A percentile compares a stretch with the other conserved stretches of the same genome.
These are phyloP conservation scores for Aspergillus diversus DNA, from an alignment of 495 filamentous ascomycete genomes.

Conservation along the genomic window DNA sequence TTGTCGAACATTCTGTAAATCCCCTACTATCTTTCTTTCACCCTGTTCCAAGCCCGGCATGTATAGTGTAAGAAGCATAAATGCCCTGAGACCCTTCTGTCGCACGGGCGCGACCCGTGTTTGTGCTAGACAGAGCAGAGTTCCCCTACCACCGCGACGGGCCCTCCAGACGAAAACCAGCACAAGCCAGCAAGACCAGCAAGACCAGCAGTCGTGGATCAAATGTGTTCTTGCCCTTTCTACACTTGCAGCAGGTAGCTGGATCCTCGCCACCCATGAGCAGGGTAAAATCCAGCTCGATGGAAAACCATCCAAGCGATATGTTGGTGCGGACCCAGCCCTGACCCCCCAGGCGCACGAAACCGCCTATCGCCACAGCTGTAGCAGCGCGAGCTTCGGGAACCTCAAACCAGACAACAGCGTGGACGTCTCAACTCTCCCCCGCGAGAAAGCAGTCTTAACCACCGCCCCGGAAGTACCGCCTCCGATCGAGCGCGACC, in stretches of 20 bases:
- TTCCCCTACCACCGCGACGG: not conserved
- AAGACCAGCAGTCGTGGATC: not conserved
- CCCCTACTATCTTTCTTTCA: not conserved
- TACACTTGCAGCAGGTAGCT: not conserved
- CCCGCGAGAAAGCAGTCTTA: conserved; percentile 19
- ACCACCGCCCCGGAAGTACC: conserved; percentile 25
- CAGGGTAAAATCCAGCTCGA: not conserved
- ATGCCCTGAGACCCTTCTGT: not conserved
- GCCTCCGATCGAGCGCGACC: conserved; percentile 21
- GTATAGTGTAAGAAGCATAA: not conserved
- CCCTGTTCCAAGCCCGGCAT: not conserved
- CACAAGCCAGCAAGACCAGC: not conserved
- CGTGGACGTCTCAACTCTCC: not conserved
- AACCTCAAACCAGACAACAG: not conserved
- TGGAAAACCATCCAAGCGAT: not conserved
- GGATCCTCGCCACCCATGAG: not conserved
- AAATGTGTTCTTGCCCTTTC: not conserved
- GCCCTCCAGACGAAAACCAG: not conserved
- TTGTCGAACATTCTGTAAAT: no score
- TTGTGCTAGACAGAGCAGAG: not conserved
- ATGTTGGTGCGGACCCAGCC: not conserved
- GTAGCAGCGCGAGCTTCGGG: no score
- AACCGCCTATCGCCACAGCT: no score
- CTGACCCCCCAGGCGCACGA: not conserved
- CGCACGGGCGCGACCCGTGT: not conserved